Conservation (phyloP, 306 rosid species). For the Acacia confusa region DNA sequence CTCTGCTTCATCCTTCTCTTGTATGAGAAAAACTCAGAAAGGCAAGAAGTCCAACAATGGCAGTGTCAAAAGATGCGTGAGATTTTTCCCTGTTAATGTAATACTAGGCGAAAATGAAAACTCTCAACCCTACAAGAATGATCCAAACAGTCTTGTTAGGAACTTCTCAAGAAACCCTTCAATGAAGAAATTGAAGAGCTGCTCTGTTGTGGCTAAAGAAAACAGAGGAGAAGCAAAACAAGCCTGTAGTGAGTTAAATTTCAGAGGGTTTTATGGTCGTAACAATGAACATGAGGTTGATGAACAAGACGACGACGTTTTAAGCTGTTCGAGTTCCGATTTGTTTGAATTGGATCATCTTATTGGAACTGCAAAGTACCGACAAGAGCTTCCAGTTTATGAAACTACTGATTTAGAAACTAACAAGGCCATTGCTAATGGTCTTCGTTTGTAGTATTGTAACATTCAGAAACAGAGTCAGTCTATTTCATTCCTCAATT, state of each 20-base stretch:
- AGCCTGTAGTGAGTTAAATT: slow-evolving; percentile 19
- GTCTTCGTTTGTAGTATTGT: slow-evolving; percentile 37
- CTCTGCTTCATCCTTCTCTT: slow-evolving; percentile 49
- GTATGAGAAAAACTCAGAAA: slow-evolving; percentile 55
- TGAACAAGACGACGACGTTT: slow-evolving; percentile 47
- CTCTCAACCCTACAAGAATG: slow-evolving; percentile 38
- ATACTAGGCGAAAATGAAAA: slow-evolving; percentile 51
- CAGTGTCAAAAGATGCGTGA: slow-evolving; percentile 45
- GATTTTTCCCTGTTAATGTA: slow-evolving; percentile 59
- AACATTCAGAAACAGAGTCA: not conserved
- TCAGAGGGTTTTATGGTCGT: slow-evolving; percentile 26
- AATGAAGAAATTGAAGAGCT: slow-evolving; percentile 29
- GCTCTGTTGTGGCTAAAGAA: slow-evolving; percentile 18
- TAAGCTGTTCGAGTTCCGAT: slow-evolving; percentile 74
- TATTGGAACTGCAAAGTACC: slow-evolving; percentile 64
- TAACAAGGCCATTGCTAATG: slow-evolving; percentile 72
- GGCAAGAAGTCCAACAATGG: slow-evolving; percentile 39
- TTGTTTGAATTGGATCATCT: slow-evolving; percentile 75
- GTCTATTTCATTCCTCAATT: slow-evolving; percentile 33
- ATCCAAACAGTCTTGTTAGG: slow-evolving; percentile 38
- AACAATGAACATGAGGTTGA: slow-evolving; percentile 33
- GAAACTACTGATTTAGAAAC: slow-evolving; percentile 72
- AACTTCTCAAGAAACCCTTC: slow-evolving; percentile 30
- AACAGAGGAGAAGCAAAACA: not conserved
- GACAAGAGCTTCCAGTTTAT: slow-evolving; percentile 79